phyloP scores from a whole-genome alignment of 1,139 yeast species.

The Candida sp. region DNA sequence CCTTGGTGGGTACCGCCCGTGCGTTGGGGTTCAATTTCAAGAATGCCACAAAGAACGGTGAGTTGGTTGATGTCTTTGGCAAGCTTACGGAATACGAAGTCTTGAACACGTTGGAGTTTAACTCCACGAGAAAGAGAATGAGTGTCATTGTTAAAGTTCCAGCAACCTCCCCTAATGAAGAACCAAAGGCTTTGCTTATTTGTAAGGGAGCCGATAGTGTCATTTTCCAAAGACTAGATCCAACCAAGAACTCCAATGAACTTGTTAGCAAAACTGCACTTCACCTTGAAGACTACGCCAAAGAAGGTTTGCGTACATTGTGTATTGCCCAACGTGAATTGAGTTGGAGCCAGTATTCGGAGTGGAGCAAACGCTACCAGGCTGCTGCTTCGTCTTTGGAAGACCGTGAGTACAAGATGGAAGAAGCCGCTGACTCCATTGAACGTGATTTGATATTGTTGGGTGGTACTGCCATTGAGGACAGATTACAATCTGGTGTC shows the following conservation, averaged over 20 bases:
- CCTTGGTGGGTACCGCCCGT: constrained; percentile 91
- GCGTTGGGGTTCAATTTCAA: constrained; percentile 88
- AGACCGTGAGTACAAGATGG: constrained; percentile 80
- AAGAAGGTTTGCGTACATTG: constrained; percentile 93
- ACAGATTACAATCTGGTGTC: constrained; percentile 93
- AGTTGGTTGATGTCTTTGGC: constrained; percentile 78
- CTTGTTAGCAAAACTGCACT: constrained; percentile 59
- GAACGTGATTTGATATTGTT: constrained; percentile 76
- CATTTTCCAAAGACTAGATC: constrained; percentile 73
- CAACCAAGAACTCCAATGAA: constrained; percentile 34
- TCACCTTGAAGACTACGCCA: constrained; percentile 93
- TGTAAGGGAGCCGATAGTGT: constrained; percentile 96
- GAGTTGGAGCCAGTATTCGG: constrained; percentile 58
- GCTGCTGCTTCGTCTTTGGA: constrained; percentile 78
- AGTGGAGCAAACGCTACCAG: constrained; percentile 74
- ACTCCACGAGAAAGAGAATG: constrained; percentile 89
- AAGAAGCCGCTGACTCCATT: constrained; percentile 76
- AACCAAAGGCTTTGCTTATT: constrained; percentile 43
- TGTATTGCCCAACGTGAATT: constrained; percentile 89
- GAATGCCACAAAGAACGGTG: constrained; percentile 74
- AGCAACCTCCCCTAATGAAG: constrained; percentile 36
- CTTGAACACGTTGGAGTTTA: constrained; percentile 80
- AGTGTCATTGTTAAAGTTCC: constrained; percentile 42
- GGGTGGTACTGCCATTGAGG: constrained; percentile 99
- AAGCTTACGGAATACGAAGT: constrained; percentile 70